Evolutionary conservation across 2,329 filamentous ascomycete species (phyloP).

Genomic region (Tolypocladium endophyticum): DNA sequence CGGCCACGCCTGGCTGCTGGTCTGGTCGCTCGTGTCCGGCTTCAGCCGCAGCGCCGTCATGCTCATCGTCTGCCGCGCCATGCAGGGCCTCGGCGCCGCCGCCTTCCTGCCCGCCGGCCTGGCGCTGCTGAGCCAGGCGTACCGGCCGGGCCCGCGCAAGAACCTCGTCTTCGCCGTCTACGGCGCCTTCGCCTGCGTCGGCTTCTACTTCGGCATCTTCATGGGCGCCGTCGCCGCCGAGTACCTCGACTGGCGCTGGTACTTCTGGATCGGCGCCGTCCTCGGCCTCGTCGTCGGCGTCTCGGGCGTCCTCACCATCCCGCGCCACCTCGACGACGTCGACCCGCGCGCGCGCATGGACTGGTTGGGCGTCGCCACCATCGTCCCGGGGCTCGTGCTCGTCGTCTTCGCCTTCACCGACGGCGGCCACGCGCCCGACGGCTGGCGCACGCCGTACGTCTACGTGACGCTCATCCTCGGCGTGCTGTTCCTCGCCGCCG

Average conservation of each 20-base stretch:
- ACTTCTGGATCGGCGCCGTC: slow-evolving; percentile 54
- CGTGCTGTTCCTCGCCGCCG: slow-evolving; percentile 42
- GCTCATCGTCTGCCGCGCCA: slow-evolving; percentile 62
- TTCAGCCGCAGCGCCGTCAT: slow-evolving; percentile 59
- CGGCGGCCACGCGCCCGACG: slow-evolving; percentile 54
- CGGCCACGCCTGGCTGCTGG: slow-evolving; percentile 52
- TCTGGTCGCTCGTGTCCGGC: slow-evolving; percentile 61
- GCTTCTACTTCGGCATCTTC: slow-evolving; percentile 58
- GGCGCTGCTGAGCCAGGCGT: slow-evolving; percentile 58
- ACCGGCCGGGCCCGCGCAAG: slow-evolving; percentile 61
- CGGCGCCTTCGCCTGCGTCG: slow-evolving; percentile 45
- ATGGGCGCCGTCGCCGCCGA: slow-evolving; percentile 53
- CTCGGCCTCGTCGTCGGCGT: slow-evolving; percentile 34
- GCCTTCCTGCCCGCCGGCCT: slow-evolving; percentile 60
- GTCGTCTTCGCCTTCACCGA: slow-evolving; percentile 69
- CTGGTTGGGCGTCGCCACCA: slow-evolving; percentile 51
- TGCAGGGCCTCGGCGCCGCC: slow-evolving; percentile 64
- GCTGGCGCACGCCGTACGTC: slow-evolving; percentile 68
- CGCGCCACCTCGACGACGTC: slow-evolving; percentile 17
- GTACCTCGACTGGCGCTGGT: slow-evolving; percentile 55
- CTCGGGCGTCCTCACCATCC: slow-evolving; percentile 30
- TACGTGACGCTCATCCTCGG: slow-evolving; percentile 55
- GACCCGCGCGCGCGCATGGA: slow-evolving; percentile 44
- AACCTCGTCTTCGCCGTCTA: slow-evolving; percentile 55
- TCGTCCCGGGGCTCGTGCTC: slow-evolving; percentile 55